Evolutionary conservation across 805 yeast genomes (phyloP), one percentile per base, ranked within the genome.

Genomic region (Candida dajiaensis): DNA sequence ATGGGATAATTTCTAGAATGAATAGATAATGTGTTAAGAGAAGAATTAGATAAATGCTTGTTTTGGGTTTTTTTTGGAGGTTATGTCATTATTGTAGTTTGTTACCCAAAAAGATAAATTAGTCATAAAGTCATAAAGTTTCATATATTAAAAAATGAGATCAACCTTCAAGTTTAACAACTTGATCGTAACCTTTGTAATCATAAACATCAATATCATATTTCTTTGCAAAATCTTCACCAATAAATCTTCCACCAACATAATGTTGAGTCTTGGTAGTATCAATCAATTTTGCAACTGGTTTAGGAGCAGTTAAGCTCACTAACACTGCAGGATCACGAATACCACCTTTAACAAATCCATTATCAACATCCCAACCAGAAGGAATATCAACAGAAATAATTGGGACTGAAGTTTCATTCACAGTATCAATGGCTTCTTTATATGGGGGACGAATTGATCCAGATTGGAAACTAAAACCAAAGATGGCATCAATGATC

Each of bases 341-440:
- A 16, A 70, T 58, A 0, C 63, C 66, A 11, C 68, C 64, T 2
- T 63, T 66, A 0, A 69, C 65, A 0, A 94, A 95, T 0, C 99
- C 99, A 8, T 74, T 59, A 58, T 94, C 95, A 11, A 94, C 98
- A 59, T 90, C 92, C 99, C 99, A 94, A 0, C 97, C 96, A 2
- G 96, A 85, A 0, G 99, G 99, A 41, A 92, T 79, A 63, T 94
- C 99, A 2, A 94, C 86, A 0, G 95, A 78, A 0, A 87, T 76
- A 2, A 89, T 77, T 1, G 90, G 92, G 3, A 79, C 58, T 13
- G 35, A 70, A 29, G 46, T 43, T 2, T 58, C 47, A 7, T 69
- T 57, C 51, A 85, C 62, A 8, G 69, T 54, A n/a, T 56, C 57
- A 45, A 76, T 68, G 9, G 74, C 76, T 15, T 53, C 55, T 38